Evolutionary conservation across 83 land plant species (phyloP), one percentile per base, ranked within the genome.

Genomic region (Isoetes engelmannii): DNA sequence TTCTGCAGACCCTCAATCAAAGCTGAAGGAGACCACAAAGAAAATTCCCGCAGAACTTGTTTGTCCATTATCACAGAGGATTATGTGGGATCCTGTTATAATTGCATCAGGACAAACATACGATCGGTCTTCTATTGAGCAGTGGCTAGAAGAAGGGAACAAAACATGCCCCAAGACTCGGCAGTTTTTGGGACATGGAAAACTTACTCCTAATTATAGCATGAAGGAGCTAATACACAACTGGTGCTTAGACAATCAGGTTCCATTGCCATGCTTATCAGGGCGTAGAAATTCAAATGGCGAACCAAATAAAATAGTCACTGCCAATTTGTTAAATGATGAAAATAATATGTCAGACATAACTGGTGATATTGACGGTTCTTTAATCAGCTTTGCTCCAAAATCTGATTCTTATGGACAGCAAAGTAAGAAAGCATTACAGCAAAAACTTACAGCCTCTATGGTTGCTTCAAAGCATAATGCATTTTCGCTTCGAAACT

Each of bases 71-170:
- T 59, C 62, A 10, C 62, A 18, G 1, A 37, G 28, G 62, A 20
- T 59, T 18, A 59, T 59, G 62, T 59, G 28, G 10, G 62, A 59
- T 19, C 67, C 67, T 12, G 47, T 44, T 37, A 44, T 41, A 9
- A 13, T 64, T 9, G 67, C 67, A 9, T 8, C 67, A 7, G 67
- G 67, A 9, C 67, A 64, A 47, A 64, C 67, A 7, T 64, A 64
- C 45, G 67, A 64, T 9, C 47, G 67, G 3, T n/a, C 67, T 10
- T 64, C 18, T 17, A 64, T 64, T 9, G 47, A 64, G 67, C 67
- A 44, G 47, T 64, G 67, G 67, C 17, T 64, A 41, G 67, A 64
- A 9, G 42, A 37, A 64, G 67, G 67, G 44, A 37, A 64, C 67
- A 64, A 9, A 10, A 18, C 42, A 41, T 64, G 67, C 45, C 67